Evolutionary conservation across 768 basidiomycete genomes (phyloP).

Genomic region (Russula abietina): DNA sequence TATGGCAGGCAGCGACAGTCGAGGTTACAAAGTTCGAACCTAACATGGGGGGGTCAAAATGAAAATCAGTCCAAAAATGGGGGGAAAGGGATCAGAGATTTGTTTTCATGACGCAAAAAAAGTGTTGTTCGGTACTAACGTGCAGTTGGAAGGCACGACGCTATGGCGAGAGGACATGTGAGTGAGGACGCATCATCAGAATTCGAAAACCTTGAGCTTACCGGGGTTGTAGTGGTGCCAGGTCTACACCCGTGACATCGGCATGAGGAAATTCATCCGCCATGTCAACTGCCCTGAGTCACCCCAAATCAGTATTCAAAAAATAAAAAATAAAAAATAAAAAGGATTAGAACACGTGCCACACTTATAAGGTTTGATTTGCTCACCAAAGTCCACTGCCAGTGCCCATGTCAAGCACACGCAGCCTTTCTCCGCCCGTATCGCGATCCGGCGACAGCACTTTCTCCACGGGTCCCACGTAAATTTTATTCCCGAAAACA

Average conservation of each 20-base stretch:
- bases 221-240: constrained; percentile 70
- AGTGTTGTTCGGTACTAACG: constrained; percentile 45
- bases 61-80: not conserved
- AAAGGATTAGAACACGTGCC: no score
- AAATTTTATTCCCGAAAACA: constrained; percentile 56
- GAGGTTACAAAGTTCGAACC: constrained; percentile 68
- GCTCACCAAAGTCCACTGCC: constrained; percentile 59
- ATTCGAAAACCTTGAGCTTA: constrained; percentile 30
- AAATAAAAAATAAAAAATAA: no score
- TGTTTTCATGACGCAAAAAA: not conserved
- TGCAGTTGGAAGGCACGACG: constrained; percentile 64
- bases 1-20: constrained; percentile 58
- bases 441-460: constrained; percentile 39
- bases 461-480: constrained; percentile 58
- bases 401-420: constrained; percentile 63
- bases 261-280: constrained; percentile 64
- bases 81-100: not conserved
- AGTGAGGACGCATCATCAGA: not conserved
- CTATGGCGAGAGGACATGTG: constrained; percentile 32
- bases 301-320: not conserved
- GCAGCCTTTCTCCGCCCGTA: constrained; percentile 27
- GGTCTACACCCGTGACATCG: constrained; percentile 64
- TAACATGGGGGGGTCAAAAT: constrained; percentile 26
- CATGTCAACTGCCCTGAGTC: constrained; percentile 59
- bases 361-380: no score